phyloP scores from a whole-genome alignment of 495 filamentous ascomycete genomes.

The Penicillium desertorum region DNA sequence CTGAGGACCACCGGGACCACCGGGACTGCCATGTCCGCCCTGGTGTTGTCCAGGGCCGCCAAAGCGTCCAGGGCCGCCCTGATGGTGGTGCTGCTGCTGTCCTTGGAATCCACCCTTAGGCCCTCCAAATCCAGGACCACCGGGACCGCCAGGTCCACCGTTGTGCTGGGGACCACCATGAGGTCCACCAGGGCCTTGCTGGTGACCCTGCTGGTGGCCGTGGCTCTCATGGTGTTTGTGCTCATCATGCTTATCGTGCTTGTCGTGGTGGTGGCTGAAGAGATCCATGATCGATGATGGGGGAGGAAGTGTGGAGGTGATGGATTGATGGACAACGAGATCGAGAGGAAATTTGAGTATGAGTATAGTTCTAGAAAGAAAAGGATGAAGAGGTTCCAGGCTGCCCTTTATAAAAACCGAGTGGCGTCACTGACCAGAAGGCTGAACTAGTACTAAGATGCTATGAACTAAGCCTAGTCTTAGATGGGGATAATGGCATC shows the following conservation, averaged over 20 bases:
- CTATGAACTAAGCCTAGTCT: conserved; percentile 2
- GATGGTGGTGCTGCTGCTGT: too few relatives aligned
- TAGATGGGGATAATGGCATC: conserved; percentile 2
- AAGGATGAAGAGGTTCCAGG: background rate
- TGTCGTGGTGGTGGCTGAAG: conserved; percentile 5
- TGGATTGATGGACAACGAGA: background rate
- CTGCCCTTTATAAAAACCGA: conserved; percentile 1
- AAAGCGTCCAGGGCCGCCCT: too few relatives aligned
- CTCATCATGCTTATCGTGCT: background rate
- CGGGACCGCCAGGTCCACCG: too few relatives aligned
- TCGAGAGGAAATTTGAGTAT: background rate
- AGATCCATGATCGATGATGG: conserved; percentile 1
- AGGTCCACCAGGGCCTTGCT: too few relatives aligned
- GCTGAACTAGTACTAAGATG: background rate
- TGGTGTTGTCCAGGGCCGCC: too few relatives aligned
- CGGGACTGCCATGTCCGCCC: too few relatives aligned
- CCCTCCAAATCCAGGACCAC: too few relatives aligned
- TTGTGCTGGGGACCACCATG: too few relatives aligned
- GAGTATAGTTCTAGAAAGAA: background rate
- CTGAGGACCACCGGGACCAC: background rate
- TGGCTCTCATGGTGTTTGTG: background rate
- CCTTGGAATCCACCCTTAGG: too few relatives aligned
- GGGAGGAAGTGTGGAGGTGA: background rate
- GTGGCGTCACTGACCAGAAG: conserved; percentile 1
- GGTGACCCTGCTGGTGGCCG: background rate